A percentile compares a stretch with the other conserved stretches of the same genome.
phyloP scores from a whole-genome alignment of 78 protist species.

The Chrysochromulina tobinii region DNA sequence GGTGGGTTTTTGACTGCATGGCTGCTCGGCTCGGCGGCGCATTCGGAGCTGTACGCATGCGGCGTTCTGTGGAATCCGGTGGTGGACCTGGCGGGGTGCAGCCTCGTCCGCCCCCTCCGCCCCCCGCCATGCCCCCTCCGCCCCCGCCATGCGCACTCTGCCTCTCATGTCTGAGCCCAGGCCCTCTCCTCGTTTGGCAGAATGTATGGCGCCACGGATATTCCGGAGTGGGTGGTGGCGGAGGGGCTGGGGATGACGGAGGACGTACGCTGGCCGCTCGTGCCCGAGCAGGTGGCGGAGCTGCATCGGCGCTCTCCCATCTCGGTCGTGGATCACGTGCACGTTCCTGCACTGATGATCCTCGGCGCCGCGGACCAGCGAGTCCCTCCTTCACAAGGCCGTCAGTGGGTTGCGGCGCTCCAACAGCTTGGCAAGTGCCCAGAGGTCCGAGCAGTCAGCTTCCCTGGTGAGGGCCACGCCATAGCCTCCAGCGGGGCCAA shows the following conservation, averaged over 20 bases:
- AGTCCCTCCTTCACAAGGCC: not conserved
- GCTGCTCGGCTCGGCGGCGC: not conserved
- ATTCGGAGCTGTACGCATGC: not conserved
- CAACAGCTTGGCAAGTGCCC: not conserved
- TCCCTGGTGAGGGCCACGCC: slow-evolving; percentile 1
- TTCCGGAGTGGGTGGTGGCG: not conserved
- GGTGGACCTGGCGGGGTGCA: not conserved
- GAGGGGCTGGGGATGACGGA: not conserved
- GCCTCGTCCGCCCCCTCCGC: too few species aligned
- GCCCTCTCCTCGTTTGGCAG: too few species aligned
- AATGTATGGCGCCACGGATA: not conserved
- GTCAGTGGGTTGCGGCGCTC: not conserved
- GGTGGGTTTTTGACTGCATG: slow-evolving; percentile 17
- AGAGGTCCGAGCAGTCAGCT: not conserved
- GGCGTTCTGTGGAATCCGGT: slow-evolving; percentile 16
- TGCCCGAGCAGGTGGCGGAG: not conserved
- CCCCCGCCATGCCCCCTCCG: too few species aligned
- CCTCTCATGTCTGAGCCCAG: too few species aligned
- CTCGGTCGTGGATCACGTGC: not conserved
- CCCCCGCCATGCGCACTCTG: too few species aligned
- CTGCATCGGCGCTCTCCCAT: not conserved
- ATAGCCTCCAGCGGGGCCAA: not conserved
- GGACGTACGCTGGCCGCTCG: not conserved
- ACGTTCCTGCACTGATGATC: not conserved
- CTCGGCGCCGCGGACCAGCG: not conserved